Percentiles rank a stretch among this genome's conserved stretches.
Evolutionary conservation across 768 basidiomycete genomes (phyloP).

Genomic region (Sporobolomyces phaffii): DNA sequence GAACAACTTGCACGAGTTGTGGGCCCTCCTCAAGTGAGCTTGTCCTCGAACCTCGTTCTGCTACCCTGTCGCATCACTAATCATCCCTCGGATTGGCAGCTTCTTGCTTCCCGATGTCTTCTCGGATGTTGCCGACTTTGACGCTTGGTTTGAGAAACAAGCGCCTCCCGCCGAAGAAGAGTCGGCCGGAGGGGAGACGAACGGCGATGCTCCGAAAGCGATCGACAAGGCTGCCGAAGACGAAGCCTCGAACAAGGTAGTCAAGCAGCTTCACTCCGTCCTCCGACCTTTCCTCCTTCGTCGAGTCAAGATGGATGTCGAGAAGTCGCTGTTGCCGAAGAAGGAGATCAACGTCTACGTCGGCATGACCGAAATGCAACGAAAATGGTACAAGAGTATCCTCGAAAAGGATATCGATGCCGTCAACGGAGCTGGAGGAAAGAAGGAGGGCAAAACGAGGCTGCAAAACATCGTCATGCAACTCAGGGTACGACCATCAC

Average conservation of each 20-base stretch:
- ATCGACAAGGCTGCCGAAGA: constrained; percentile 57
- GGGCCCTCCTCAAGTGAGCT: constrained; percentile 46
- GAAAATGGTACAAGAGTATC: constrained; percentile 94
- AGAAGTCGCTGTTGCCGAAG: constrained; percentile 91
- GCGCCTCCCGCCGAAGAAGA: constrained; percentile 19
- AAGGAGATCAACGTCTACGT: constrained; percentile 99
- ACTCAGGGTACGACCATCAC: constrained; percentile 56
- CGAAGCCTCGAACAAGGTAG: constrained; percentile 70
- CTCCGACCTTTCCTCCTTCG: constrained; percentile 87
- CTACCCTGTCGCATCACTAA: too few relatives aligned
- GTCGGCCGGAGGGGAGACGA: constrained; percentile 51
- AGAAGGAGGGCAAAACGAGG: constrained; percentile 97
- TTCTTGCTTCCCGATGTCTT: constrained; percentile 98
- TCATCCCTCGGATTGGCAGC: too few relatives aligned
- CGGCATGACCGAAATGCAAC: constrained; percentile 92
- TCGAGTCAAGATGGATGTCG: constrained; percentile 91
- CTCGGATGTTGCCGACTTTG: constrained; percentile 81
- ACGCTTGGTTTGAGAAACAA: constrained; percentile 80
- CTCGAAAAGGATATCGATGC: constrained; percentile 98
- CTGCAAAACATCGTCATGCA: constrained; percentile 99
- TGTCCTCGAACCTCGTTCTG: not conserved
- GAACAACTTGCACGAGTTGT: constrained; percentile 93
- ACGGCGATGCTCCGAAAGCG: constrained; percentile 58
- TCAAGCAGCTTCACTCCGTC: constrained; percentile 95
- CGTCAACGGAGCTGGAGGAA: constrained; percentile 90